Evolutionary conservation across 306 rosid species (phyloP).

Genomic region (Cicer bijugum): DNA sequence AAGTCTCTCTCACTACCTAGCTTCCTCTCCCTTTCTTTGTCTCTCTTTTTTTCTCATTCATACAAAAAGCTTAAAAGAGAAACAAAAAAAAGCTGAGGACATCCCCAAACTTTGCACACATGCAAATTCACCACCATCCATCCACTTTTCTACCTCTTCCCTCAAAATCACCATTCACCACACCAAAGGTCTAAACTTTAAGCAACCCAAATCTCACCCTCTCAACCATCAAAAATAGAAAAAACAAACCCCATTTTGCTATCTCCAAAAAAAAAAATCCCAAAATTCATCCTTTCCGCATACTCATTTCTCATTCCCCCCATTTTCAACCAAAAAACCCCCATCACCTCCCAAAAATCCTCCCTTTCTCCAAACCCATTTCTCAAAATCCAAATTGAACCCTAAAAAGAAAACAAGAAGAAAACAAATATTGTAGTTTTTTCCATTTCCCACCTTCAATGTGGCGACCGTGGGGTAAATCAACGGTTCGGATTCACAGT

Average conservation of each 20-base stretch:
- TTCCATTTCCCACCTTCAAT: constrained; percentile 55
- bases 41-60: not conserved
- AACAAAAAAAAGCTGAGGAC: constrained; percentile 45
- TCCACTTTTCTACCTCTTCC: constrained; percentile 45
- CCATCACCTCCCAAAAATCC: not conserved
- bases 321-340: constrained; percentile 8
- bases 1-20: not conserved
- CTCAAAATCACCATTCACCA: constrained; percentile 37
- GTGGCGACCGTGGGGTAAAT: constrained; percentile 92
- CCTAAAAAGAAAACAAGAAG: not conserved
- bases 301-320: constrained; percentile 31
- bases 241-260: constrained; percentile 24
- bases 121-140: constrained; percentile 49
- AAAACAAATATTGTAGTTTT: not conserved
- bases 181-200: constrained; percentile 50
- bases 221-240: constrained; percentile 9
- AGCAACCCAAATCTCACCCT: constrained; percentile 45
- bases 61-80: constrained; percentile 42
- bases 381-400: not conserved
- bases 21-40: constrained; percentile 8
- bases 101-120: constrained; percentile 44
- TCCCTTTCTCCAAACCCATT: constrained; percentile 24
- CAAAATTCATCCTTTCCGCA: constrained; percentile 8
- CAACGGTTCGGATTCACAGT: constrained; percentile 66
- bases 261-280: not conserved